A percentile compares a stretch with the other conserved stretches of the same genome.
Conservation (phyloP, 1,139 yeast species). For the Kurtzmaniella natalensis region DNA sequence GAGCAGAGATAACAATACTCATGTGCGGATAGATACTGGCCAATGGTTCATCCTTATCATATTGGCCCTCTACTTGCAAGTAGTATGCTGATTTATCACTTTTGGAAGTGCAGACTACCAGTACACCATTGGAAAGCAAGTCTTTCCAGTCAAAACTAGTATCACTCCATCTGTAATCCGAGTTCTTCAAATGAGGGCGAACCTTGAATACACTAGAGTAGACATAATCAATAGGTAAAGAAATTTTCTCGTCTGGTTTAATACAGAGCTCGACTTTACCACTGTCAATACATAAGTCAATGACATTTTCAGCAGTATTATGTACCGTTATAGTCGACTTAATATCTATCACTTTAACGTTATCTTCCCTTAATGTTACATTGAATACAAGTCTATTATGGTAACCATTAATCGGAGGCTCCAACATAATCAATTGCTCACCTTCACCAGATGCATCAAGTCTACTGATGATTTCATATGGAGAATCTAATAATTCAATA, state of each 20-base stretch:
- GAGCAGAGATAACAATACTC: constrained; percentile 76
- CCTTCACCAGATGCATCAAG: constrained; percentile 81
- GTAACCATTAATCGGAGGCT: constrained; percentile 53
- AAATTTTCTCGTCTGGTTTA: constrained; percentile 49
- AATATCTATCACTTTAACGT: constrained; percentile 70
- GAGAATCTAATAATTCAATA: constrained; percentile 51
- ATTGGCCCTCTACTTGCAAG: constrained; percentile 72
- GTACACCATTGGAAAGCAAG: constrained; percentile 44
- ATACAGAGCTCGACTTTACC: constrained; percentile 25
- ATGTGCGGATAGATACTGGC: constrained; percentile 80
- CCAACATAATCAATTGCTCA: constrained; percentile 65
- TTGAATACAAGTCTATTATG: constrained; percentile 77
- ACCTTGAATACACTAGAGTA: constrained; percentile 55
- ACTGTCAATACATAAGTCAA: constrained; percentile 21
- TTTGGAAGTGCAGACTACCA: constrained; percentile 51
- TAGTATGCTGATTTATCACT: constrained; percentile 48
- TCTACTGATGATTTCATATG: constrained; percentile 48
- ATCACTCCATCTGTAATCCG: constrained; percentile 64
- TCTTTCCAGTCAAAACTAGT: constrained; percentile 63
- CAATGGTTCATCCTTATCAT: constrained; percentile 61
- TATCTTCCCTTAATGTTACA: constrained; percentile 64
- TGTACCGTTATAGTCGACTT: constrained; percentile 70
- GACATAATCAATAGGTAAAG: constrained; percentile 73
- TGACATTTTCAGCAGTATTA: constrained; percentile 63
- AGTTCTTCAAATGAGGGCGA: constrained; percentile 51